Percentiles rank a stretch among this genome's conserved stretches.
Conservation (phyloP, 768 basidiomycete genomes). For the Suillus americanus region DNA sequence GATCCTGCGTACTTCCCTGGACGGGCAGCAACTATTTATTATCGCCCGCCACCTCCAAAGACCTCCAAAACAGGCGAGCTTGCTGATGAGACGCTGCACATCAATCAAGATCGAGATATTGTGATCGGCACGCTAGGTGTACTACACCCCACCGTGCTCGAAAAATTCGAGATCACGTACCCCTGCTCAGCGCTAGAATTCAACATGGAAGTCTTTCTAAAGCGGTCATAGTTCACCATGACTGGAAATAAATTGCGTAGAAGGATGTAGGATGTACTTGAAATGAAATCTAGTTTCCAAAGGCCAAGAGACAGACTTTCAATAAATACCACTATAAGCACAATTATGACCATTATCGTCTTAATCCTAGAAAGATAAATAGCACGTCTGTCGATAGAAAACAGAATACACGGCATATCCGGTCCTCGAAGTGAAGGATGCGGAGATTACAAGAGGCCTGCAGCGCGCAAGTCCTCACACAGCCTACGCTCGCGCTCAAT, state of each 20-base stretch:
- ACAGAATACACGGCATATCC: neutral
- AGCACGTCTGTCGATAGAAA: neutral
- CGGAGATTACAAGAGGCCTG: slow-evolving; percentile 53
- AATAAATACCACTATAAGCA: slow-evolving; percentile 1
- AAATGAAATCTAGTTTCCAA: slow-evolving; percentile 6
- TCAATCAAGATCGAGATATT: slow-evolving; percentile 48
- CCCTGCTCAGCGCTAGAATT: slow-evolving; percentile 97
- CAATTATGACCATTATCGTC: neutral
- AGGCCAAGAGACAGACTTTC: neutral
- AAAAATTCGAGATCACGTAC: slow-evolving; percentile 91
- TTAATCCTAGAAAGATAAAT: slow-evolving; percentile 6
- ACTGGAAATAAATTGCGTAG: slow-evolving; percentile 4
- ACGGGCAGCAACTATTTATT: slow-evolving; percentile 89
- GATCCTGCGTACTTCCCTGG: slow-evolving; percentile 96
- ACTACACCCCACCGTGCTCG: slow-evolving; percentile 87
- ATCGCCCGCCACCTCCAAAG: slow-evolving; percentile 51
- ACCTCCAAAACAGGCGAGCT: slow-evolving; percentile 11
- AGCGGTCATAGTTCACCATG: slow-evolving; percentile 36
- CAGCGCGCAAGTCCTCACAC: slow-evolving; percentile 58
- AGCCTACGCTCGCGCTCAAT: slow-evolving; percentile 56
- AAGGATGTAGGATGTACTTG: slow-evolving; percentile 4
- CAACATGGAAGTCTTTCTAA: slow-evolving; percentile 92
- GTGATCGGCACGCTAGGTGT: slow-evolving; percentile 90
- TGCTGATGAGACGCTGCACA: slow-evolving; percentile 40
- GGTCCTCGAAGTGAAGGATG: neutral